Percentiles rank a stretch among this genome's conserved stretches.
These are phyloP conservation scores for Hygrophila difformis DNA, from an alignment of 257 asterid genomes.

Conservation along the genomic window DNA sequence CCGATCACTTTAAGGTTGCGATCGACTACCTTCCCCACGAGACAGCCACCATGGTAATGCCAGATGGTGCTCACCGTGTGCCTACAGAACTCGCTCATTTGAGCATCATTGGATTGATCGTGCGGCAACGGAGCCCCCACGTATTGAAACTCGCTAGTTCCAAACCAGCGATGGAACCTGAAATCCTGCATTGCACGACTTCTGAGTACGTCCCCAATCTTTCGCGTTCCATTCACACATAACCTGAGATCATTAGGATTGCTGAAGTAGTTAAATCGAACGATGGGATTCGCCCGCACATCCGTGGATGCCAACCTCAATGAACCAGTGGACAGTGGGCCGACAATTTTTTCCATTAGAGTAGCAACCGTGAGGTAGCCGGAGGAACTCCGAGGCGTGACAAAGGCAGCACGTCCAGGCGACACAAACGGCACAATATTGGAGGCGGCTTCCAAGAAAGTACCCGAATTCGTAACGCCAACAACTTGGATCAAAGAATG, in stretches of 20 bases:
- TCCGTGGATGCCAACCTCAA: constrained; percentile 71
- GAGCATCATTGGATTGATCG: constrained; percentile 38
- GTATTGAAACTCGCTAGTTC: constrained; percentile 55
- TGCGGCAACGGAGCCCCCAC: constrained; percentile 61
- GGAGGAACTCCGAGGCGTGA: constrained; percentile 35
- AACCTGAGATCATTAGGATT: constrained; percentile 39
- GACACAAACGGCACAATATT: constrained; percentile 66
- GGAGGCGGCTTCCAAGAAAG: constrained; percentile 83
- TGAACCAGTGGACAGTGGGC: constrained; percentile 69
- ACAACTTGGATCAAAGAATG: constrained; percentile 84
- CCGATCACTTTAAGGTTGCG: constrained; percentile 49
- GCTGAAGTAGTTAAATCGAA: constrained; percentile 72
- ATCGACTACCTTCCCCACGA: constrained; percentile 74
- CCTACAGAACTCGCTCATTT: constrained; percentile 66
- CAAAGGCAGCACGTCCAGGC: constrained; percentile 39
- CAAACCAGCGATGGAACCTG: constrained; percentile 46
- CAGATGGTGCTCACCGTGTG: constrained; percentile 79
- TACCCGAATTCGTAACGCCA: constrained; percentile 63
- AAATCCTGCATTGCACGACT: constrained; percentile 54
- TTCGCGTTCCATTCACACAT: constrained; percentile 64
- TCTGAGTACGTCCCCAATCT: constrained; percentile 45
- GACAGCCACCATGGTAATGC: constrained; percentile 97
- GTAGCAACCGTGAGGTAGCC: constrained; percentile 74
- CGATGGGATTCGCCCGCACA: constrained; percentile 54
- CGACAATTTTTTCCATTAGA: constrained; percentile 71